Evolutionary conservation across 2,329 filamentous ascomycete species (phyloP), one percentile per base, ranked within the genome.

Genomic region (Cercospora sesami): DNA sequence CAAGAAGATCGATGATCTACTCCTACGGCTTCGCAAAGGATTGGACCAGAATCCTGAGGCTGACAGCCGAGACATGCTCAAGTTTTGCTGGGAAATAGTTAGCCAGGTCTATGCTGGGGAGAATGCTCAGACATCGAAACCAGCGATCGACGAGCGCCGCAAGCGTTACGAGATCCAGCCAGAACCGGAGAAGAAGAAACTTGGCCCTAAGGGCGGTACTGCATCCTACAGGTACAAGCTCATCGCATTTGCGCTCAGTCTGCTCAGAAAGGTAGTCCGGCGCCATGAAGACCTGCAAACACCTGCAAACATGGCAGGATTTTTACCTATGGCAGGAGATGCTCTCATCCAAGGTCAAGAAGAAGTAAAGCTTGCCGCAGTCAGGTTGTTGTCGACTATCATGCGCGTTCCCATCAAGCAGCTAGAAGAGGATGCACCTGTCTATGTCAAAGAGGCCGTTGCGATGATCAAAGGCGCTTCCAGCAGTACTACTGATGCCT

Each of bases 11-110:
- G 95, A 99, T 76, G 91, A 96, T 66, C 83, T 99, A 21, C 85
- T 99, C 65, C 87, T 90, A 61, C 89, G 95, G 63, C 91, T 99
- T 63, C 90, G 91, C 1, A 86, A 91, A 7, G 96, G 95, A 33
- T 84, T 99, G 4, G 80, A 96, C 30, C 90, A 91, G 71, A 99
- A 99, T 73, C 85, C 90, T 3, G 90, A 89, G 0, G 90, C 92
- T 0, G 89, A 91, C 71, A 92, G 89, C 73, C 89, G 90, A 60
- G 92, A 97, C 72, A 89, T 94, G 48, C 82, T 99, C n/a, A 83
- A 97, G 0, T 97, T 99, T 79, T 97, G 94, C 78, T 98, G 97
- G 77, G 93, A 98, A 78, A 86, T 98, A 58, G 91, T 98, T 48
- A 91, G 96, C 76, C 90, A 94, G 70, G 91, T 92, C 0, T 96